These are phyloP conservation scores for Tetracentron sinense DNA, from an alignment of 164 flowering plant species.

Conservation along the genomic window DNA sequence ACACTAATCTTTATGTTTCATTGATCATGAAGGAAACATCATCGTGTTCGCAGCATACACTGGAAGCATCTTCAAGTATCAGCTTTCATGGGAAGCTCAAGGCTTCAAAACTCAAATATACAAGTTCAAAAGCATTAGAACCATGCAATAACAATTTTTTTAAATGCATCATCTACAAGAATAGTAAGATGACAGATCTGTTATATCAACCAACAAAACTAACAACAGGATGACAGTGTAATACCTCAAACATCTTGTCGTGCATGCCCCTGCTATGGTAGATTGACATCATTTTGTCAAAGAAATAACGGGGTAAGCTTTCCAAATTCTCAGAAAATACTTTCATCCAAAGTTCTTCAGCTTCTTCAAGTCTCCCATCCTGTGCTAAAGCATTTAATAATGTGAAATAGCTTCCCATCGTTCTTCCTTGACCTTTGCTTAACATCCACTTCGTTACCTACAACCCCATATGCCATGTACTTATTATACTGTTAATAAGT, in stretches of 20 bases:
- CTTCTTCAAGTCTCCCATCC: conserved; percentile 87
- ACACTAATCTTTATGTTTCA: too few species aligned
- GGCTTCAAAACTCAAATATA: too few species aligned
- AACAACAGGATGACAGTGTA: conserved; percentile 1
- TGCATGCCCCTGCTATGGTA: conserved; percentile 67
- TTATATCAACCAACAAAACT: background rate
- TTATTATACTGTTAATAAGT: background rate
- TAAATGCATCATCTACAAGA: too few species aligned
- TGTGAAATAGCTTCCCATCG: conserved; percentile 79
- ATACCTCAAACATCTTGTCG: conserved; percentile 87
- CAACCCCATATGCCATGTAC: conserved; percentile 6
- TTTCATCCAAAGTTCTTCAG: conserved; percentile 72
- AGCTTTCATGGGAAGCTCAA: too few species aligned
- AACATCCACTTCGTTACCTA: conserved; percentile 95
- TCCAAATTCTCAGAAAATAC: conserved; percentile 64
- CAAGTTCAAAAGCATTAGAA: too few species aligned
- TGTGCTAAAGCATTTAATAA: conserved; percentile 75
- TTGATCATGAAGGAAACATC: too few species aligned
- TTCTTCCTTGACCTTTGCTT: conserved; percentile 95
- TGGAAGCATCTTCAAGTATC: too few species aligned
- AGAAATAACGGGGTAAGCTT: conserved; percentile 72
- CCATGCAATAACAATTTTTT: too few species aligned
- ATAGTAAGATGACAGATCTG: too few species aligned
- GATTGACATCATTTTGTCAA: conserved; percentile 69
- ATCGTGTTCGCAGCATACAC: too few species aligned